These are phyloP conservation scores for Fusarium sp. DNA, from an alignment of 2,329 filamentous ascomycete species.

Conservation along the genomic window DNA sequence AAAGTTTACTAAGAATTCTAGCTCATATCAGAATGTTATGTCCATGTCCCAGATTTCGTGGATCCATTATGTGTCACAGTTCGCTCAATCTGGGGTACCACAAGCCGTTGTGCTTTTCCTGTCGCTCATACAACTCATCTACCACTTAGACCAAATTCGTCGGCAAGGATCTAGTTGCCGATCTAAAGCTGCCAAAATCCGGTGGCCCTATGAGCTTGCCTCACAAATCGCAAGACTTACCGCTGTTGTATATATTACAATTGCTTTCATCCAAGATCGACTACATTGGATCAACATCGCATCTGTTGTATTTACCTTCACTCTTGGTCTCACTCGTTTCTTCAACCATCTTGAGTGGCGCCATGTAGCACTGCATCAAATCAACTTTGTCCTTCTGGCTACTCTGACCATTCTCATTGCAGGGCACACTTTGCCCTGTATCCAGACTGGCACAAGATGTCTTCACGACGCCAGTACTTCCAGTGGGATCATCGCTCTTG, in stretches of 20 bases:
- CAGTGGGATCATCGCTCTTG: constrained; percentile 51
- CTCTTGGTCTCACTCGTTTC: constrained; percentile 57
- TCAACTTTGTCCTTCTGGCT: constrained; percentile 57
- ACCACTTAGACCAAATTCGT: constrained; percentile 48
- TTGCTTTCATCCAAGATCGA: constrained; percentile 49
- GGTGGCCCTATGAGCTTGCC: constrained; percentile 55
- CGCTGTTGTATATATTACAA: constrained; percentile 52
- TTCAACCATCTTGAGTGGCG: constrained; percentile 56
- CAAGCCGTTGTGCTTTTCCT: constrained; percentile 52
- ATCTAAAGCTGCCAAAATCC: constrained; percentile 52
- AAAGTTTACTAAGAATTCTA: constrained; percentile 9
- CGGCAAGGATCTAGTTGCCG: constrained; percentile 40
- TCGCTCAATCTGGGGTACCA: constrained; percentile 55
- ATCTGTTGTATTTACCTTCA: constrained; percentile 54
- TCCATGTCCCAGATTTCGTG: constrained; percentile 47
- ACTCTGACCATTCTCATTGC: constrained; percentile 50
- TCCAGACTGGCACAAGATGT: constrained; percentile 50
- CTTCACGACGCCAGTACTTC: constrained; percentile 46
- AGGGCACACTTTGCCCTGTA: constrained; percentile 57
- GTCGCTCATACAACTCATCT: constrained; percentile 51
- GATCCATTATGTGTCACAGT: constrained; percentile 51
- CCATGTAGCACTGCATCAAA: constrained; percentile 58
- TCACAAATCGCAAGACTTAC: constrained; percentile 55
- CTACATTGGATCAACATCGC: constrained; percentile 52
- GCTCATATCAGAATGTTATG: constrained; percentile 22